Evolutionary conservation across 768 basidiomycete species (phyloP), one percentile per base, ranked within the genome.

Genomic region (Kondoa malvinella): DNA sequence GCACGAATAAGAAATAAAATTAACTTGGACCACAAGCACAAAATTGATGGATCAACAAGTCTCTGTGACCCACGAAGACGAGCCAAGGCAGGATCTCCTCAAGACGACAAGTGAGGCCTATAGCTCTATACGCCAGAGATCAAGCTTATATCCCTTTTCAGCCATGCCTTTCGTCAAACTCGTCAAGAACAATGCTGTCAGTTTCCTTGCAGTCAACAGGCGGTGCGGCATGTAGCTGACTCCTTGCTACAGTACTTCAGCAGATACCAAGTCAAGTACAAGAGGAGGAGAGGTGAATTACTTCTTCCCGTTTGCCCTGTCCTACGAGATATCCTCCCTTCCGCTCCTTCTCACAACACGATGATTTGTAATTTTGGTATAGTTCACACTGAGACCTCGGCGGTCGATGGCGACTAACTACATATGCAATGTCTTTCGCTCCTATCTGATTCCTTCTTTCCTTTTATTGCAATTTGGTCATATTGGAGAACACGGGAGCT

Each of bases 161-260:
- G n/a, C n/a, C n/a, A 77, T 79, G 94, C 94, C 92, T 70, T 97
- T 95, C 84, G 87, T 95, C 82, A 96, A 96, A 82, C 86, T 87
- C 74, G 78, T 92, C 82, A 96, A 99, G 83, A 88, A 89, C 76
- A 85, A 85, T 78, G 89, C 94, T 50, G 40, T 50, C 12, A 50
- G 40, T 21, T 8, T 21, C 21, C 12, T 50, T 50, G 12, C n/a
- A n/a, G n/a, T n/a, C n/a, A n/a, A n/a, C n/a, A n/a, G n/a, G n/a
- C n/a, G n/a, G n/a, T n/a, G n/a, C n/a, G n/a, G n/a, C n/a, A n/a
- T n/a, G n/a, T n/a, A n/a, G n/a, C n/a, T n/a, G n/a, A n/a, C n/a
- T n/a, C n/a, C n/a, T n/a, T n/a, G n/a, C 25, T 67, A 32, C 31
- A 25, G 56, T 68, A 67, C 67, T 72, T 57, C 26, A 69, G 70